phyloP scores from a whole-genome alignment of 2,329 filamentous ascomycete genomes.

The Corinectria fuckeliana region DNA sequence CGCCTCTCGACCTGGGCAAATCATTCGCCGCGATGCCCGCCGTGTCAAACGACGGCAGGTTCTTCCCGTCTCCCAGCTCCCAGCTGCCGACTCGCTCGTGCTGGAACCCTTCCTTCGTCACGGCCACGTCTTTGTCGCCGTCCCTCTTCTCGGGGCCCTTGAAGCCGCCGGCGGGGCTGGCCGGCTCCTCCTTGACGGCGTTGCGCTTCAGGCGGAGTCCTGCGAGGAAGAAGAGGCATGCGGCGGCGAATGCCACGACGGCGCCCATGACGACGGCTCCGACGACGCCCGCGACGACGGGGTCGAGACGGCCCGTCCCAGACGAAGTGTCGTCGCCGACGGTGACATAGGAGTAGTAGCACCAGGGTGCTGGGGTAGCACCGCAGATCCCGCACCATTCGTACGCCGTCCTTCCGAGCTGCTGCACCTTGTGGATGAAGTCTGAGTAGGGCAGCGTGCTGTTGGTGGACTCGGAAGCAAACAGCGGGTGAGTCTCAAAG shows the following conservation, averaged over 20 bases:
- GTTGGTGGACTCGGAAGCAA: conserved; percentile 44
- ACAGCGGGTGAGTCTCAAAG: conserved; percentile 50
- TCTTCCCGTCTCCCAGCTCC: conserved; percentile 48
- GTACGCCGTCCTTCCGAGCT: conserved; percentile 42
- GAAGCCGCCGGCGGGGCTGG: conserved; percentile 47
- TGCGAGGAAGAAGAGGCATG: conserved; percentile 43
- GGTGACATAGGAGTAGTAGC: conserved; percentile 24
- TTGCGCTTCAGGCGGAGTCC: conserved; percentile 42
- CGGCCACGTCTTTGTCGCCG: conserved; percentile 51
- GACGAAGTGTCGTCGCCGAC: background rate
- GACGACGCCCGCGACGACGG: conserved; percentile 54
- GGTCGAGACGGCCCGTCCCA: conserved; percentile 35
- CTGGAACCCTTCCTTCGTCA: conserved; percentile 47
- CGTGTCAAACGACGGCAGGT: conserved; percentile 13
- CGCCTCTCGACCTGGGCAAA: conserved; percentile 21
- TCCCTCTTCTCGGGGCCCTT: conserved; percentile 53
- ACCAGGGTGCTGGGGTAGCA: conserved; percentile 46
- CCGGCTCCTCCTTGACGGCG: conserved; percentile 6
- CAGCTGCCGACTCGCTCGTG: conserved; percentile 58
- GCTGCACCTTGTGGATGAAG: conserved; percentile 48
- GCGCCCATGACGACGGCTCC: conserved; percentile 51
- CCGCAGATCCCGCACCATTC: conserved; percentile 55
- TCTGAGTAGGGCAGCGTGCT: conserved; percentile 45
- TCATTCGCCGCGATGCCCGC: conserved; percentile 37
- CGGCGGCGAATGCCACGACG: conserved; percentile 42